Percentiles rank a stretch among this genome's conserved stretches.
These are phyloP conservation scores for Lagenaria siceraria DNA, from an alignment of 306 rosid genomes.

Conservation along the genomic window DNA sequence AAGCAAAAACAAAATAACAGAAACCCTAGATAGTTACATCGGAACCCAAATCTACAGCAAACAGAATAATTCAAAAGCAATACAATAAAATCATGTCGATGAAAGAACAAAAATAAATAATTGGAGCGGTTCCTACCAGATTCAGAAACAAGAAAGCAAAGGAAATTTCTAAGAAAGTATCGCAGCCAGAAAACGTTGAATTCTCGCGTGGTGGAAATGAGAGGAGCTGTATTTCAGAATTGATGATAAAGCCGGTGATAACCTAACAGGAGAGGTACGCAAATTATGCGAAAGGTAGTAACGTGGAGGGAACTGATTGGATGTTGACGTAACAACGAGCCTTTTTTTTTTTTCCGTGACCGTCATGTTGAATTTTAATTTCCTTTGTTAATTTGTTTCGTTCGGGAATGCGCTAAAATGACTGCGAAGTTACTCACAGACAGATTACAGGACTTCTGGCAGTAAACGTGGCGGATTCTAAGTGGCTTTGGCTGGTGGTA, in stretches of 20 bases:
- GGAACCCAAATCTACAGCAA: not conserved
- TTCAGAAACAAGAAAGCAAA: not conserved
- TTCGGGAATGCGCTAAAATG: not conserved
- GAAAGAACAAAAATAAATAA: not conserved
- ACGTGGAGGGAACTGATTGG: slow-evolving; percentile 6
- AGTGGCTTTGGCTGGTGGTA: not conserved
- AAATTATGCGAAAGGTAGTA: not conserved
- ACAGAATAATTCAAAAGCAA: not conserved
- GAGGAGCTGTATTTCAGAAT: not conserved
- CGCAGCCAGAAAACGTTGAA: not conserved
- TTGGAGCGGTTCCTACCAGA: slow-evolving; percentile 1
- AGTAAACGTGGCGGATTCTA: not conserved
- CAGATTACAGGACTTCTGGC: not conserved
- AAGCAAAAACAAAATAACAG: not conserved
- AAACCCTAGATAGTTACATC: not conserved
- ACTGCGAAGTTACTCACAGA: not conserved
- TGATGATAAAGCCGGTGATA: not conserved
- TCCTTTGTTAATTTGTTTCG: not conserved
- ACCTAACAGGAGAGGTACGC: not conserved
- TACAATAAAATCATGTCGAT: not conserved
- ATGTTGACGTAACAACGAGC: not conserved
- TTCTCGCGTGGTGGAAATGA: not conserved
- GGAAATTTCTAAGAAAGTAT: slow-evolving; percentile 3
- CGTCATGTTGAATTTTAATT: not conserved
- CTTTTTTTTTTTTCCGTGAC: not conserved